Conservation (phyloP, 129 eudicot genomes). For the Arctium minus region DNA sequence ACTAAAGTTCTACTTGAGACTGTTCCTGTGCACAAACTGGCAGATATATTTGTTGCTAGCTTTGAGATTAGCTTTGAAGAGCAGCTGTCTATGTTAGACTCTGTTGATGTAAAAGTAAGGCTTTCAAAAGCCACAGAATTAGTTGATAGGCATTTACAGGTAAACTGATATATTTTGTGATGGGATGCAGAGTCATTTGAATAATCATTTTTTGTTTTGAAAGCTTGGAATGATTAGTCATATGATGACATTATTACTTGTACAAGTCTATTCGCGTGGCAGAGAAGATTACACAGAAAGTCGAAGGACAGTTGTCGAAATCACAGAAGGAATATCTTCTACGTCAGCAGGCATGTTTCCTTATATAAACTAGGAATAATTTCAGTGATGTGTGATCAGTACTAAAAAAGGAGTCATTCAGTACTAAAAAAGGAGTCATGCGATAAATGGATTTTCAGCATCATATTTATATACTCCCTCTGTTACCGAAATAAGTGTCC, state of each 20-base stretch:
- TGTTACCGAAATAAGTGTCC: not conserved
- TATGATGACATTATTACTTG: conserved; percentile 14
- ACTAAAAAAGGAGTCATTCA: too few species aligned
- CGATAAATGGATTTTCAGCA: not conserved
- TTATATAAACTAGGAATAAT: not conserved
- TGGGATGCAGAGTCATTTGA: not conserved
- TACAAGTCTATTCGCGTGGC: conserved; percentile 90
- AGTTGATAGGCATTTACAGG: conserved; percentile 97
- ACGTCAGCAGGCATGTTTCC: conserved; percentile 76
- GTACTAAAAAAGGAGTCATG: too few species aligned
- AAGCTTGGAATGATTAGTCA: not conserved
- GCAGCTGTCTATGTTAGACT: conserved; percentile 86
- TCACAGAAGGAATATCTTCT: conserved; percentile 88
- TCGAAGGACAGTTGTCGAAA: conserved; percentile 92
- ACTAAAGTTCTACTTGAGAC: conserved; percentile 92
- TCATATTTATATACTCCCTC: not conserved
- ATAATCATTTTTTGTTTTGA: not conserved
- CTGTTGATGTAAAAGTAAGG: conserved; percentile 86
- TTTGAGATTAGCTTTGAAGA: conserved; percentile 96
- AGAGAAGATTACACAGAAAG: conserved; percentile 96
- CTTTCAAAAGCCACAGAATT: conserved; percentile 90
- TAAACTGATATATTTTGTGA: conserved; percentile 7
- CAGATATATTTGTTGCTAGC: conserved; percentile 95
- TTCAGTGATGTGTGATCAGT: not conserved
- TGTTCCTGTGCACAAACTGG: conserved; percentile 85